These are phyloP conservation scores for Bothriochloa decipiens DNA, from an alignment of 176 grass and related monocot species.

Conservation along the genomic window DNA sequence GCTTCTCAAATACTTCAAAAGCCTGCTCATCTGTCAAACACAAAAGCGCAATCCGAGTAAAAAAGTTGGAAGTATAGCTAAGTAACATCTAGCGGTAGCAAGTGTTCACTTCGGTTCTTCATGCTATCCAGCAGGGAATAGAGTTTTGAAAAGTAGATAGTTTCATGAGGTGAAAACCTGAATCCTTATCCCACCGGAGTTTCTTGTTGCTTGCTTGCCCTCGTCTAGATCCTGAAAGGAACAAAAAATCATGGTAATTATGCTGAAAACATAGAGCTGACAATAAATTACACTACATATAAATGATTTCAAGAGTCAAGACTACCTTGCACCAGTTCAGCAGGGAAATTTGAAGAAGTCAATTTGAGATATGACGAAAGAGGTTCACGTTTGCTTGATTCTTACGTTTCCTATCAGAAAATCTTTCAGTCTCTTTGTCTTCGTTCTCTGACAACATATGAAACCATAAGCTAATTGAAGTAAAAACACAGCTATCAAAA, in stretches of 20 bases:
- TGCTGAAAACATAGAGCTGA: constrained; percentile 18
- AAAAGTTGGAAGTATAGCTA: not conserved
- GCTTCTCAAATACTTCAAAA: constrained; percentile 52
- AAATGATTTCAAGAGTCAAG: constrained; percentile 25
- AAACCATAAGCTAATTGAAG: not conserved
- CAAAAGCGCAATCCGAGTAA: not conserved
- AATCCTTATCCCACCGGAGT: constrained; percentile 61
- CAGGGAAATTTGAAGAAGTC: constrained; percentile 59
- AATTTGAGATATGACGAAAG: constrained; percentile 63
- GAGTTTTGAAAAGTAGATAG: not conserved
- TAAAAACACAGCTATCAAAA: not conserved
- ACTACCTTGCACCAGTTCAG: constrained; percentile 67
- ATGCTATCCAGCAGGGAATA: not conserved
- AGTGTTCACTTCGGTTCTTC: not conserved
- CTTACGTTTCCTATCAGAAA: constrained; percentile 57
- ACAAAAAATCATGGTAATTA: not conserved
- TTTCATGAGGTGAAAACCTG: constrained; percentile 45
- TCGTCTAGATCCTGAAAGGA: constrained; percentile 48
- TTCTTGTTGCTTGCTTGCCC: constrained; percentile 58
- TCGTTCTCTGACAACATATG: constrained; percentile 47
- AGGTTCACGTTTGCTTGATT: constrained; percentile 51
- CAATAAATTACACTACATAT: not conserved
- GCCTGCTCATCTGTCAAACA: constrained; percentile 32
- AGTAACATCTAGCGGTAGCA: constrained; percentile 17
- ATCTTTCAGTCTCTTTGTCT: constrained; percentile 59